Evolutionary conservation across 192 early-diverging fungal species (phyloP).

Genomic region (Coemansia sp.): DNA sequence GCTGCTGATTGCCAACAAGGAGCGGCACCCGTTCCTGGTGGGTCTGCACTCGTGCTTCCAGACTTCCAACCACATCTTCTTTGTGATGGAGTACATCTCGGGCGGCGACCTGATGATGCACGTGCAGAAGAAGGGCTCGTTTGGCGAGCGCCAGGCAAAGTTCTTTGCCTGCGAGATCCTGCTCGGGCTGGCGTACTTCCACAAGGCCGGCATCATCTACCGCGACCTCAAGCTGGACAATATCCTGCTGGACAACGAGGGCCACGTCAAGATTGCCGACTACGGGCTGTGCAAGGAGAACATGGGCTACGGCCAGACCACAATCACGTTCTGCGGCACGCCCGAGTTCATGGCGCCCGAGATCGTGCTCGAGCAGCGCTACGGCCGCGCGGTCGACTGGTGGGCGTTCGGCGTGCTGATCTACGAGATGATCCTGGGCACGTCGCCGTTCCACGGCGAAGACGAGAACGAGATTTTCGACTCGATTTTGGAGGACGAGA

Average conservation of each 20-base stretch:
- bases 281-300: slow-evolving; percentile 98
- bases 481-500: slow-evolving; percentile 94
- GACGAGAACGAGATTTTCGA: slow-evolving; percentile 99
- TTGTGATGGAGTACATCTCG: slow-evolving; percentile 97
- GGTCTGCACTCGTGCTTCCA: slow-evolving; percentile 97
- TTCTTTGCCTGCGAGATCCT: slow-evolving; percentile 97
- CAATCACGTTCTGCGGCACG: slow-evolving; percentile 97
- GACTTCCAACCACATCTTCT: slow-evolving; percentile 91
- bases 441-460: slow-evolving; percentile 91
- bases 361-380: slow-evolving; percentile 92
- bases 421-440: slow-evolving; percentile 89
- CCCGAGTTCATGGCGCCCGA: slow-evolving; percentile 99
- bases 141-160: slow-evolving; percentile 89
- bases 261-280: slow-evolving; percentile 98
- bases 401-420: slow-evolving; percentile 92
- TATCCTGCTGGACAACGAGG: slow-evolving; percentile 85
- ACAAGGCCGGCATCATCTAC: slow-evolving; percentile 91
- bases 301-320: slow-evolving; percentile 84
- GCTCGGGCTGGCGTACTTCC: slow-evolving; percentile 94
- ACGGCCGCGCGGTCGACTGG: slow-evolving; percentile 97
- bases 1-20: slow-evolving; percentile 86
- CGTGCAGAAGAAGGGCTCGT: slow-evolving; percentile 85
- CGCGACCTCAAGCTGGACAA: slow-evolving; percentile 98
- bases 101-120: slow-evolving; percentile 99
- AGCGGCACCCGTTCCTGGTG: slow-evolving; percentile 93